Percentiles rank a stretch among this genome's conserved stretches.
phyloP scores from a whole-genome alignment of 108 stramenopile species.

The Fistulifera pelliculosa region DNA sequence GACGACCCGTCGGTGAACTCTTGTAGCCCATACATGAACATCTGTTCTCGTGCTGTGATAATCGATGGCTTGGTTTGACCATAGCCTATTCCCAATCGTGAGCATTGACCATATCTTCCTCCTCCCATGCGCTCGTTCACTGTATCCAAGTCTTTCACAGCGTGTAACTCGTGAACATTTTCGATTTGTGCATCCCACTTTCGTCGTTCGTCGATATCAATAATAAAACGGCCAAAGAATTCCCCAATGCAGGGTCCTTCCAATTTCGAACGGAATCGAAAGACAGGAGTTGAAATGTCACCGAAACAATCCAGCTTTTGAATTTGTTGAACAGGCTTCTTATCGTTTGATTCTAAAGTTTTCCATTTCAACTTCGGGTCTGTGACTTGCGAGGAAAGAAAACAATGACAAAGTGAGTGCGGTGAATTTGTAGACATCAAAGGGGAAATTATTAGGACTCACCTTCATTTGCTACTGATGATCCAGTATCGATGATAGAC shows the following conservation, averaged over 20 bases:
- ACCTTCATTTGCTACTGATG: neutral
- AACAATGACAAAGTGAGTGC: neutral
- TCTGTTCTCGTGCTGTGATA: constrained; percentile 50
- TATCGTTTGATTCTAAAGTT: constrained; percentile 35
- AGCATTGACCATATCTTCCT: constrained; percentile 49
- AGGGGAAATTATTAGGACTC: too few relatives aligned
- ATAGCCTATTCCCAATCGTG: constrained; percentile 51
- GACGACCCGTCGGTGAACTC: constrained; percentile 39
- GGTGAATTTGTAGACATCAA: too few relatives aligned
- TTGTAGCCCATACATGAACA: constrained; percentile 61
- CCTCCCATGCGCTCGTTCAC: constrained; percentile 66
- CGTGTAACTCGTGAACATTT: constrained; percentile 44
- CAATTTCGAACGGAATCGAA: constrained; percentile 47
- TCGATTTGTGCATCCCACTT: constrained; percentile 59
- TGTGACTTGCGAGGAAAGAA: too few relatives aligned
- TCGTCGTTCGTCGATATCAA: constrained; percentile 39
- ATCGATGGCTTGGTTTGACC: constrained; percentile 39
- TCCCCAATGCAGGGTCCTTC: constrained; percentile 51
- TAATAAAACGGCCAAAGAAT: constrained; percentile 52
- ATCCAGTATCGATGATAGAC: constrained; percentile 26
- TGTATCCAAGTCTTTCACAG: constrained; percentile 43
- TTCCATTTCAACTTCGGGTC: constrained; percentile 38
- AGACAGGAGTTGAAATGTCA: constrained; percentile 39
- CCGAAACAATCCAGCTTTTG: constrained; percentile 63
- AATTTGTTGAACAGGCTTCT: constrained; percentile 33